Evolutionary conservation across 495 filamentous ascomycete species (phyloP), one percentile per base, ranked within the genome.

Genomic region (Entonaema liquescens): DNA sequence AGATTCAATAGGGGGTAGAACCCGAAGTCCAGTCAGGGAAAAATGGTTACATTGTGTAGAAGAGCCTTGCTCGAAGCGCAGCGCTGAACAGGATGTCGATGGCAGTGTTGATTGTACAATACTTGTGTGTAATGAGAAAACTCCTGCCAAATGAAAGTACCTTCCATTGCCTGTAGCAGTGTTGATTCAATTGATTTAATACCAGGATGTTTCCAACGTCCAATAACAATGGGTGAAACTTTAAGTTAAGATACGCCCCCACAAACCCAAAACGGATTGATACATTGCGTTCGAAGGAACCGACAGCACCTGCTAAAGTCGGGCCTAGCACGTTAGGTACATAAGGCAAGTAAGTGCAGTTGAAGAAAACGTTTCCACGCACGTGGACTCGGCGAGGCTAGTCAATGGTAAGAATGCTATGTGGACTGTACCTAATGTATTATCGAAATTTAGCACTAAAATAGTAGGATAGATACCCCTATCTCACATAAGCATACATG

Each of bases 31-130:
- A 59, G 59, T 62, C 13, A 50, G 63, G 33, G 53, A 68, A 58
- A 65, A 68, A 29, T 52, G 70, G 70, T 72, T 72, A 65, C 70
- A 72, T 72, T 72, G 56, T 58, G 29, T 61, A 33, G 17, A 71
- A 55, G 35, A 68, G 64, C 54, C 64, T 62, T 72, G 69, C 15
- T 67, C 58, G 38, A 23, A 31, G 55, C 52, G 35, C 19, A 25
- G 61, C 21, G 35, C 19, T 13, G 52, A 12, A 65, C 17, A 38
- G 15, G 36, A n/a, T 49, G 44, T 21, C n/a, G 17, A 19, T 3
- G 13, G 17, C 21, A 66, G n/a, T n/a, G n/a, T n/a, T n/a, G n/a
- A n/a, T n/a, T n/a, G n/a, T n/a, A n/a, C n/a, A n/a, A n/a, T n/a
- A n/a, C n/a, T n/a, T n/a, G n/a, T n/a, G n/a, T n/a, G 31, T 9